These are phyloP conservation scores for Colletotrichum costaricense DNA, from an alignment of 2,329 filamentous ascomycete genomes.

Conservation along the genomic window DNA sequence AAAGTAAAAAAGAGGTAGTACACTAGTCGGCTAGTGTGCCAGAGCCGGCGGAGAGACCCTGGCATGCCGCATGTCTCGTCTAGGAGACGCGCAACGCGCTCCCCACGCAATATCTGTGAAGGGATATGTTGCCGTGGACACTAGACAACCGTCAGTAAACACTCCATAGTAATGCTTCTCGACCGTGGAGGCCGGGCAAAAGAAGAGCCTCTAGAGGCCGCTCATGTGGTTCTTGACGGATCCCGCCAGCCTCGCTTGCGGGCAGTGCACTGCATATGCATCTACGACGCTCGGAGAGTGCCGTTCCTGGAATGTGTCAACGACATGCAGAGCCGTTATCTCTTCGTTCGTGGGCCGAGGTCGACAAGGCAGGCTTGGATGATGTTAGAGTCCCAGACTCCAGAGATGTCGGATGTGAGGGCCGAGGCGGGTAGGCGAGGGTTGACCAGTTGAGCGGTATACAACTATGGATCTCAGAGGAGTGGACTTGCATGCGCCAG, in stretches of 20 bases:
- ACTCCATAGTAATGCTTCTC: not conserved
- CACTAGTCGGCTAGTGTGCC: not conserved
- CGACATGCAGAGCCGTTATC: constrained; percentile 27
- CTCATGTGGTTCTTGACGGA: not conserved
- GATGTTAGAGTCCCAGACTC: not conserved
- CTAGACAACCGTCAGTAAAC: constrained; percentile 9
- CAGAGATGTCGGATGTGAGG: not conserved
- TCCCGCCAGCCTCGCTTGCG: not conserved
- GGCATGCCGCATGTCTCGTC: constrained; percentile 10
- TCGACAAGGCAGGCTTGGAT: not conserved
- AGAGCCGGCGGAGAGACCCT: not conserved
- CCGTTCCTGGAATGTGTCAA: constrained; percentile 11
- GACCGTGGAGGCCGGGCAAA: not conserved
- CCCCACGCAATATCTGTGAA: constrained; percentile 15
- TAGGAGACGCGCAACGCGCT: constrained; percentile 32
- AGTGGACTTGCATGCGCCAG: not conserved
- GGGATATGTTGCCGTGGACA: constrained; percentile 14
- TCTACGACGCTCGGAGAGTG: not conserved
- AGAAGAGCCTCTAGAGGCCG: not conserved
- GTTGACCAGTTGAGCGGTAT: not conserved
- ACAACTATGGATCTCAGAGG: not conserved
- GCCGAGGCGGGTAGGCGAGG: constrained; percentile 1
- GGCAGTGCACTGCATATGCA: not conserved
- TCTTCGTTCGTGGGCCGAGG: constrained; percentile 10
- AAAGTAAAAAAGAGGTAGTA: constrained; percentile 4